phyloP scores from a whole-genome alignment of 208 protist species.

The Trypanosoma scelopori region DNA sequence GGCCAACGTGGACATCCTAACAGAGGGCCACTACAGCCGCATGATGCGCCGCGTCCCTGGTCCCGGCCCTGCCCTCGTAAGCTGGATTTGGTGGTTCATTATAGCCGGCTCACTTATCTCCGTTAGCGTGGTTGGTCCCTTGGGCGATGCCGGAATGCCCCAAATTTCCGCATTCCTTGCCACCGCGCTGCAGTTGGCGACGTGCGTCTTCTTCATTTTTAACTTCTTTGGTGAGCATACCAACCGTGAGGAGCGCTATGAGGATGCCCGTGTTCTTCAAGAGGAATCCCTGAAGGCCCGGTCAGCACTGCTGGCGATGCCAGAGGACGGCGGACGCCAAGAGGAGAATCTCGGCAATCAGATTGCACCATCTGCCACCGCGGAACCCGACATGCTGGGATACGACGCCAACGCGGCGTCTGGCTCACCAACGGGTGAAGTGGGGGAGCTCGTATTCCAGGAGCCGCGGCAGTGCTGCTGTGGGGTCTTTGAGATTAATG shows the following conservation, averaged over 20 bases:
- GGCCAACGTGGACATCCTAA: conserved; percentile 41
- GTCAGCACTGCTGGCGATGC: not conserved
- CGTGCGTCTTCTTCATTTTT: conserved; percentile 31
- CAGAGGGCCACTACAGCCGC: conserved; percentile 46
- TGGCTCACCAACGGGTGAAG: not conserved
- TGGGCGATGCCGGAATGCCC: conserved; percentile 31
- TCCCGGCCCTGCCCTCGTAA: conserved; percentile 32
- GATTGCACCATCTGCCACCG: not conserved
- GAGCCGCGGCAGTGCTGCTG: conserved; percentile 33
- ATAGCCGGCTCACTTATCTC: conserved; percentile 29
- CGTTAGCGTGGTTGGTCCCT: conserved; percentile 28
- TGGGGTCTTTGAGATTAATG: conserved; percentile 67
- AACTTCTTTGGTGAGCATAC: conserved; percentile 41
- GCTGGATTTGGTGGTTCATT: conserved; percentile 44
- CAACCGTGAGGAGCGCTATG: conserved; percentile 31
- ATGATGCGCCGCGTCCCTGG: conserved; percentile 33
- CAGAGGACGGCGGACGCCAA: not conserved
- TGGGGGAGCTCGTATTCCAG: conserved; percentile 9
- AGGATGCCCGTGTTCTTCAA: conserved; percentile 24
- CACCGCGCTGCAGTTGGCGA: conserved; percentile 19
- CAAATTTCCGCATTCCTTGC: conserved; percentile 32
- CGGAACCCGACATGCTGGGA: not conserved
- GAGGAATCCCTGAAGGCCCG: conserved; percentile 6
- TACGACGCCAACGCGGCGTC: not conserved
- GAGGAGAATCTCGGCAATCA: not conserved